phyloP scores from a whole-genome alignment of 176 grass and related monocot genomes.

The Hsuehochloa calcarea region DNA sequence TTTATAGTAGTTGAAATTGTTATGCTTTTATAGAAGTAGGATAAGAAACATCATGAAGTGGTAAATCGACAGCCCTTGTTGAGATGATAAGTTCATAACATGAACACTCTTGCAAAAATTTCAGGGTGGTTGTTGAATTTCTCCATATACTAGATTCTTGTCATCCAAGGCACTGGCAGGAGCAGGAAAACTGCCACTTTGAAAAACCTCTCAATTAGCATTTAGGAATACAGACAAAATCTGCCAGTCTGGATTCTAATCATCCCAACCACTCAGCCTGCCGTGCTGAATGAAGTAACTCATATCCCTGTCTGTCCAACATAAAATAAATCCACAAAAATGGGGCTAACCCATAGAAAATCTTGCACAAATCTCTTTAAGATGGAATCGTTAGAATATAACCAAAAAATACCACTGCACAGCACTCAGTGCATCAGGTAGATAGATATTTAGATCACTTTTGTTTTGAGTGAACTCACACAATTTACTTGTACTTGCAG shows the following conservation, averaged over 20 bases:
- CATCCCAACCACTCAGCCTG: background rate
- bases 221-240: background rate
- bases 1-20: background rate
- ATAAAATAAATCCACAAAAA: background rate
- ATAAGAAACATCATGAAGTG: background rate
- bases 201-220: background rate
- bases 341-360: background rate
- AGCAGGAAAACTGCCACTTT: background rate
- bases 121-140: background rate
- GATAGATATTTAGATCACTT: conserved; percentile 6
- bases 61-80: background rate
- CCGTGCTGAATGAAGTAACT: background rate
- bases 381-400: background rate
- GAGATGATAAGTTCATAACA: conserved; percentile 1
- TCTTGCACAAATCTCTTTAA: background rate
- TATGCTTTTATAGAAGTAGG: background rate
- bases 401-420: background rate
- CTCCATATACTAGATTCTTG: background rate
- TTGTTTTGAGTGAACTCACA: conserved; percentile 1
- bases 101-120: background rate
- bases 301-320: background rate
- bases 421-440: background rate
- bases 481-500: conserved; percentile 43
- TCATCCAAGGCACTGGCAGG: background rate
- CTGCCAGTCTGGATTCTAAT: background rate